These are phyloP conservation scores for Cercospora zeina DNA, from an alignment of 2,329 filamentous ascomycete genomes.

Conservation along the genomic window DNA sequence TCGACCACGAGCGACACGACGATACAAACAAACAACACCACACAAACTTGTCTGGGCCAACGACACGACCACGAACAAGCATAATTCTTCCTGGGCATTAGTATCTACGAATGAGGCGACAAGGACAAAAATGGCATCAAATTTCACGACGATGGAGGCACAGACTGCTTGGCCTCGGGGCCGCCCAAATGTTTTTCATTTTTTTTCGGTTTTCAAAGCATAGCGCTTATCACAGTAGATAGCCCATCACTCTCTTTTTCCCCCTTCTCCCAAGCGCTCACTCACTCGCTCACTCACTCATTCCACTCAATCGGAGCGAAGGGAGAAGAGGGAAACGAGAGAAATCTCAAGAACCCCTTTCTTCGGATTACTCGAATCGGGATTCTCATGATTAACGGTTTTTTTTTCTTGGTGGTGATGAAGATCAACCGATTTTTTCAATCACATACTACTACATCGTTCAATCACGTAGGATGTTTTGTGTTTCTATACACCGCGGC, in stretches of 20 bases:
- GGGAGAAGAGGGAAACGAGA: not conserved
- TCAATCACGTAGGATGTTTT: too few species aligned
- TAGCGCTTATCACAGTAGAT: not conserved
- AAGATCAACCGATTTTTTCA: too few species aligned
- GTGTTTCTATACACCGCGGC: too few species aligned
- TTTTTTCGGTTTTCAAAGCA: not conserved
- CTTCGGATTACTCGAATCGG: not conserved
- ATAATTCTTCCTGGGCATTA: not conserved
- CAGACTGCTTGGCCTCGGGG: conserved; percentile 1
- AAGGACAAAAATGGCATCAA: not conserved
- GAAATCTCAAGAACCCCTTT: not conserved
- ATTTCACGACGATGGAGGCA: not conserved
- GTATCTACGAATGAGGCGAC: not conserved
- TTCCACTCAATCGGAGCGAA: not conserved
- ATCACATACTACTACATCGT: too few species aligned
- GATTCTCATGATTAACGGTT: not conserved
- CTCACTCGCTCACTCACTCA: not conserved
- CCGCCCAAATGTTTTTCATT: too few species aligned
- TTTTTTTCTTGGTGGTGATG: too few species aligned
- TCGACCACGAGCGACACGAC: conserved; percentile 3
- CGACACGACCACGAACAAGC: conserved; percentile 1
- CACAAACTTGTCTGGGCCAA: not conserved
- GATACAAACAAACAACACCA: not conserved
- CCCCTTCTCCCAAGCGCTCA: not conserved
- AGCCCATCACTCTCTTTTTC: not conserved